A percentile compares a stretch with the other conserved stretches of the same genome.
Evolutionary conservation across 2,329 filamentous ascomycete genomes (phyloP).

Genomic region (Fusarium sp.): DNA sequence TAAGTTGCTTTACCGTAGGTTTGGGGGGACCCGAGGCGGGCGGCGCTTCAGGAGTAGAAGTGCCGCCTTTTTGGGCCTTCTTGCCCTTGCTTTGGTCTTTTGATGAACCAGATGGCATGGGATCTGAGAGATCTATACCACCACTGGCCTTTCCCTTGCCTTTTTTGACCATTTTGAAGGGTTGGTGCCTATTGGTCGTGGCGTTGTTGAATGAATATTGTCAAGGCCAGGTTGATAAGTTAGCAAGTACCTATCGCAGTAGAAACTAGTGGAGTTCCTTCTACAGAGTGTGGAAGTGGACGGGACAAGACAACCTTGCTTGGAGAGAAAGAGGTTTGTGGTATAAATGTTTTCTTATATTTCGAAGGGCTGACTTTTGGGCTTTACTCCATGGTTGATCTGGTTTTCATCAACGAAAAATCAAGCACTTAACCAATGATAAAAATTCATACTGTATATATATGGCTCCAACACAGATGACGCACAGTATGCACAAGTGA

Average conservation of each 20-base stretch:
- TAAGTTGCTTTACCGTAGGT: conserved; percentile 79
- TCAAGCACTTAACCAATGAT: background rate
- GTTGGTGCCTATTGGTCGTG: conserved; percentile 1
- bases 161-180: conserved; percentile 61
- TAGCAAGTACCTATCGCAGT: background rate
- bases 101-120: conserved; percentile 50
- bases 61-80: conserved; percentile 51
- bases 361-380: background rate
- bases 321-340: background rate
- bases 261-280: conserved; percentile 32
- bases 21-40: conserved; percentile 61
- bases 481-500: background rate
- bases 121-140: conserved; percentile 41
- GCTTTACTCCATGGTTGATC: background rate
- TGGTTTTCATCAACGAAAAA: background rate
- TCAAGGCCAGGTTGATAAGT: background rate
- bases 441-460: background rate
- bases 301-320: background rate
- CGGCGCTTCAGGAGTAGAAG: conserved; percentile 48
- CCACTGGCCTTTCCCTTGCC: conserved; percentile 60
- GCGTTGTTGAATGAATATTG: conserved; percentile 21
- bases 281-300: background rate
- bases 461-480: fast-evolving
- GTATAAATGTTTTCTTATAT: background rate
- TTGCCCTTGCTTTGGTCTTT: conserved; percentile 60